Conservation (phyloP, 768 basidiomycete species). For the Termitomyces sp. region DNA sequence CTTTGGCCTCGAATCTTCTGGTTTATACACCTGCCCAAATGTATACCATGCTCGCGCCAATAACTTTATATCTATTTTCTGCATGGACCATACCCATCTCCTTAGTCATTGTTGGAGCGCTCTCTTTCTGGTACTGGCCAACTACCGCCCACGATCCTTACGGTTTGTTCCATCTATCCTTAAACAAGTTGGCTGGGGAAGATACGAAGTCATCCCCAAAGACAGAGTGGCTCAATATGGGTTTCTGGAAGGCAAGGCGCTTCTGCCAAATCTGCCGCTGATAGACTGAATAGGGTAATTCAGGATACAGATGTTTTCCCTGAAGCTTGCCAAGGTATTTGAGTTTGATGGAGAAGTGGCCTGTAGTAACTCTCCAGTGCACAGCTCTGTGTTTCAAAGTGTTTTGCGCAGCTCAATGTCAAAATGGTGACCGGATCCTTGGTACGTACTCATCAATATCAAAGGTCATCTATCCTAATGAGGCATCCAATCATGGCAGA, state of each 20-base stretch:
- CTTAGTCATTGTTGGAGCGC: not conserved
- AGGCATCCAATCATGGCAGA: constrained; percentile 28
- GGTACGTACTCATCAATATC: constrained; percentile 29
- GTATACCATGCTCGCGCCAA: not conserved
- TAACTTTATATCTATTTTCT: not conserved
- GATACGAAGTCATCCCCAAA: constrained; percentile 23
- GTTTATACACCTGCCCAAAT: no score
- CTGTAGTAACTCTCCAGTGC: not conserved
- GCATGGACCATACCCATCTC: not conserved
- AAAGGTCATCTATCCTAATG: not conserved
- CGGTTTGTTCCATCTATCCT: constrained; percentile 48
- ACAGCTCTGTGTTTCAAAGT: constrained; percentile 46
- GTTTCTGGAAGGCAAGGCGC: constrained; percentile 53
- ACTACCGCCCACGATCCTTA: constrained; percentile 40
- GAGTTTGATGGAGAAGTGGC: not conserved
- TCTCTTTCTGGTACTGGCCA: constrained; percentile 1
- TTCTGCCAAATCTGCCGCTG: not conserved
- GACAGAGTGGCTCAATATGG: constrained; percentile 73
- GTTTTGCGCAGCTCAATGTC: constrained; percentile 33
- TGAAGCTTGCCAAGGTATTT: constrained; percentile 51
- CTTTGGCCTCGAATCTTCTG: not conserved
- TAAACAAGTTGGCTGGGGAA: constrained; percentile 40
- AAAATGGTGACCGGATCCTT: constrained; percentile 40
- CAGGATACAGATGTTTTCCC: constrained; percentile 49
- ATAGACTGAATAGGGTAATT: not conserved